A percentile compares a stretch with the other conserved stretches of the same genome.
Conservation (phyloP, 1,284 basidiomycete genomes). For the Fomitopsis palustris region DNA sequence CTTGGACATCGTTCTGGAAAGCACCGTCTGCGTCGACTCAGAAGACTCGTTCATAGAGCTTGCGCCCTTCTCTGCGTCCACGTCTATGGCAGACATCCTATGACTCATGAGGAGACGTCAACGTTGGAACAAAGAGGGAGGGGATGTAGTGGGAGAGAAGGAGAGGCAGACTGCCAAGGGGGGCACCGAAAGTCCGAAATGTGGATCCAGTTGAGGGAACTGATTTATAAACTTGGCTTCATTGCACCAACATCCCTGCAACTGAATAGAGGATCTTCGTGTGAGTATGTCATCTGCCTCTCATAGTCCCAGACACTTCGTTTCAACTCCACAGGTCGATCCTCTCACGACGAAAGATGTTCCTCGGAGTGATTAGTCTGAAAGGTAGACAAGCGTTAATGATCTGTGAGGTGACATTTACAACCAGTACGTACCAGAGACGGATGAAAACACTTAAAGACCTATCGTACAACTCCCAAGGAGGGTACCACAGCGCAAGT, state of each 20-base stretch:
- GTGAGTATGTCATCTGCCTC: not conserved
- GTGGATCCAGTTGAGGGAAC: not conserved
- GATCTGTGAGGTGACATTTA: not conserved
- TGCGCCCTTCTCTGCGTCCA: not conserved
- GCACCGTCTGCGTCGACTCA: too few species aligned
- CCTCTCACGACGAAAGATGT: not conserved
- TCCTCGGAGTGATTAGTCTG: not conserved
- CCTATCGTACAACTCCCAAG: not conserved
- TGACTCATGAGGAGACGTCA: not conserved
- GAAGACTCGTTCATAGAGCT: not conserved
- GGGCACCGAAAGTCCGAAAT: not conserved
- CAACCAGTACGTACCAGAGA: not conserved
- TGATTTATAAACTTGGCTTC: not conserved
- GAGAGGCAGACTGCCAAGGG: not conserved
- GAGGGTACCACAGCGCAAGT: not conserved
- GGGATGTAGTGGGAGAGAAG: not conserved
- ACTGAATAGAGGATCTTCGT: not conserved
- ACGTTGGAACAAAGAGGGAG: not conserved
- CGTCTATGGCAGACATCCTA: not conserved
- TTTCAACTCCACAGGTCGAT: not conserved
- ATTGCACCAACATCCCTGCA: not conserved
- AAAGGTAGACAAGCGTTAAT: too few species aligned
- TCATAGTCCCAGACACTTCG: not conserved
- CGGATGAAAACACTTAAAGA: not conserved
- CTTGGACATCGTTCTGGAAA: not conserved